Conservation (phyloP, 2,329 filamentous ascomycete genomes). For the Epicoccum sorghinum region DNA sequence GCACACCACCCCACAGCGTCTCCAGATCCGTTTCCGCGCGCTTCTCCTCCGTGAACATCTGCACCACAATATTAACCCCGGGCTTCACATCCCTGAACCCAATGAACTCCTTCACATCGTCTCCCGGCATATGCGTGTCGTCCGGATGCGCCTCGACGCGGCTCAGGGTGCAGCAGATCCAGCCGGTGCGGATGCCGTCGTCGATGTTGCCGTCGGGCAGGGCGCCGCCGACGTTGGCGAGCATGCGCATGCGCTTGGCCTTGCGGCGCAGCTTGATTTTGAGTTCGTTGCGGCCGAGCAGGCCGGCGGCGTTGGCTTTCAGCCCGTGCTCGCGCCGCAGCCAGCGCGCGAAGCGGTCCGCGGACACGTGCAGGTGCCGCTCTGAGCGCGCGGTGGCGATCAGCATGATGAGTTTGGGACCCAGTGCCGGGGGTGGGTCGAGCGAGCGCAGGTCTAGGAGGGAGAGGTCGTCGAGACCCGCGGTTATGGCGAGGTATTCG, state of each 20-base stretch:
- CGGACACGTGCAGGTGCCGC: constrained; percentile 89
- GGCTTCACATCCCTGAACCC: constrained; percentile 72
- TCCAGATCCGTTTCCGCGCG: constrained; percentile 71
- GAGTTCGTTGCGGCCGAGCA: constrained; percentile 88
- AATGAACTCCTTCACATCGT: constrained; percentile 63
- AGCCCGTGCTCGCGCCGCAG: constrained; percentile 75
- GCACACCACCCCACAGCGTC: constrained; percentile 62
- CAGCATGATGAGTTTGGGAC: constrained; percentile 89
- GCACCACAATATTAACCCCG: constrained; percentile 69
- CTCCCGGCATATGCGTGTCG: constrained; percentile 38
- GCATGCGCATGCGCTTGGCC: constrained; percentile 78
- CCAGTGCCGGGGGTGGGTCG: constrained; percentile 85
- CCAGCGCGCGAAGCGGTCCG: constrained; percentile 88
- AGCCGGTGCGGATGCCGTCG: constrained; percentile 89
- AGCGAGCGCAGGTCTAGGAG: constrained; percentile 83
- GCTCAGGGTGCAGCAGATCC: constrained; percentile 93
- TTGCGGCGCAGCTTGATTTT: constrained; percentile 85
- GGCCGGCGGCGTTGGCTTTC: constrained; percentile 79
- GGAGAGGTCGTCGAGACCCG: constrained; percentile 82
- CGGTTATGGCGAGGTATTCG: constrained; percentile 78
- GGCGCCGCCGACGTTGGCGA: constrained; percentile 69
- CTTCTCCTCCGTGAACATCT: constrained; percentile 75
- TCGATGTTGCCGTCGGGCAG: constrained; percentile 67
- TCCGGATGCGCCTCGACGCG: constrained; percentile 64
- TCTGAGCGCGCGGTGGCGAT: constrained; percentile 90